Percentiles rank a stretch among this genome's conserved stretches.
Conservation (phyloP, 768 basidiomycete genomes). For the Astraeus odoratus region DNA sequence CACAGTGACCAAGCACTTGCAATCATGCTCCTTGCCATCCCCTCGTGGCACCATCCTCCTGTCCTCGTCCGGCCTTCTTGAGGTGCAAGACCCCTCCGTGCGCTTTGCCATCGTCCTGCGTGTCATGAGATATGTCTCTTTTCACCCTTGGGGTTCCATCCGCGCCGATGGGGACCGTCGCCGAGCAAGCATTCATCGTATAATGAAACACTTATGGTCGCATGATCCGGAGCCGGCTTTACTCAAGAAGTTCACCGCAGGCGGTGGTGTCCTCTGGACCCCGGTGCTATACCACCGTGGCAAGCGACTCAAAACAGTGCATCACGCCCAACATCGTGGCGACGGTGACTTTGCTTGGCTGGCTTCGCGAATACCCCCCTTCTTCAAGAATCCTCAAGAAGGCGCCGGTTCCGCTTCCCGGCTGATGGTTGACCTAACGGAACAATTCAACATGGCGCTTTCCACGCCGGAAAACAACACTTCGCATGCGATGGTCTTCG, state of each 20-base stretch:
- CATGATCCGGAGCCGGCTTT: conserved; percentile 20
- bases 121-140: conserved; percentile 64
- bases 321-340: conserved; percentile 5
- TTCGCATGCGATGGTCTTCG: conserved; percentile 12
- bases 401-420: conserved; percentile 17
- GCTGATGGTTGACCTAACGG: conserved; percentile 39
- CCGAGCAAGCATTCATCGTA: conserved; percentile 35
- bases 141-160: conserved; percentile 68
- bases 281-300: conserved; percentile 37
- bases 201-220: conserved; percentile 45
- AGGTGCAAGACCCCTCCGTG: conserved; percentile 29
- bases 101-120: conserved; percentile 41
- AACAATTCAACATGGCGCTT: conserved; percentile 12
- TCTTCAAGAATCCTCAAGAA: conserved; percentile 26
- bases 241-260: conserved; percentile 40
- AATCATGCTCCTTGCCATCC: conserved; percentile 33
- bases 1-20: conserved; percentile 39
- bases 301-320: conserved; percentile 14
- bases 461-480: conserved; percentile 7
- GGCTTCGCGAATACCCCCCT: conserved; percentile 50
- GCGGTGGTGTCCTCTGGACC: conserved; percentile 58
- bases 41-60: conserved; percentile 46
- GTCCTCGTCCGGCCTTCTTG: conserved; percentile 28
- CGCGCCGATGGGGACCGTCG: conserved; percentile 56
- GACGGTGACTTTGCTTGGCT: conserved; percentile 47